Evolutionary conservation across 768 basidiomycete genomes (phyloP).

Genomic region (Gautieria morchelliformis): DNA sequence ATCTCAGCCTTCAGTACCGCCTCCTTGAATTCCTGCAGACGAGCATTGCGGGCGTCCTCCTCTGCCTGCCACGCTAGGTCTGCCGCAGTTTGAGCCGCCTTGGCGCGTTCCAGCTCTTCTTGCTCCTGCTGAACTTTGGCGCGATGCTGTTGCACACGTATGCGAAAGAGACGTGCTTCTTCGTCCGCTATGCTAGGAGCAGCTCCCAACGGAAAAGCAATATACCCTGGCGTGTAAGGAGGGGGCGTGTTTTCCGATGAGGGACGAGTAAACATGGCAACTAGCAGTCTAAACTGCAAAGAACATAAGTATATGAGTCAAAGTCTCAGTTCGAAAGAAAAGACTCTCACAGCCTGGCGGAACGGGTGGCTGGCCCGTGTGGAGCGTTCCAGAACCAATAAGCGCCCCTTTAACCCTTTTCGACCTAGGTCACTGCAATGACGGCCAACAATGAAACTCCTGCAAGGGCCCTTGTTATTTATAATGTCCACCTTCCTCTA

Average conservation of each 20-base stretch:
- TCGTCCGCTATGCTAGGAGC: background rate
- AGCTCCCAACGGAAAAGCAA: background rate
- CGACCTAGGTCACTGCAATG: too few species aligned
- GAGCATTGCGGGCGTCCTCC: slow-evolving; percentile 14
- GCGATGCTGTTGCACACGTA: background rate
- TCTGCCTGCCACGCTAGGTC: background rate
- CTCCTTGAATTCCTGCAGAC: slow-evolving; percentile 26
- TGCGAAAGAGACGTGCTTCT: background rate
- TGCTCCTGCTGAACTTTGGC: background rate
- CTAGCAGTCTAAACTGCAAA: background rate
- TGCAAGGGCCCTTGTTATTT: slow-evolving; percentile 7
- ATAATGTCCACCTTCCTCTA: slow-evolving; percentile 13
- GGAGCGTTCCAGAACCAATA: background rate
- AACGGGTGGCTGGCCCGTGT: too few species aligned
- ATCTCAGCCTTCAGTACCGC: slow-evolving; percentile 42
- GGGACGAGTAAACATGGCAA: background rate
- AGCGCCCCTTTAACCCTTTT: too few species aligned
- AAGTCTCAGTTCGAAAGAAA: background rate
- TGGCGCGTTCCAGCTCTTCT: background rate
- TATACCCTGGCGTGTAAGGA: background rate
- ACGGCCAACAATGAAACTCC: background rate
- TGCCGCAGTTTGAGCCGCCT: background rate
- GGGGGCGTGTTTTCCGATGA: background rate
- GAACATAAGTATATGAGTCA: too few species aligned
- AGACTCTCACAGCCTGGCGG: background rate